A percentile compares a stretch with the other conserved stretches of the same genome.
Conservation (phyloP, 2,329 filamentous ascomycete genomes). For the Fusarium sp. region DNA sequence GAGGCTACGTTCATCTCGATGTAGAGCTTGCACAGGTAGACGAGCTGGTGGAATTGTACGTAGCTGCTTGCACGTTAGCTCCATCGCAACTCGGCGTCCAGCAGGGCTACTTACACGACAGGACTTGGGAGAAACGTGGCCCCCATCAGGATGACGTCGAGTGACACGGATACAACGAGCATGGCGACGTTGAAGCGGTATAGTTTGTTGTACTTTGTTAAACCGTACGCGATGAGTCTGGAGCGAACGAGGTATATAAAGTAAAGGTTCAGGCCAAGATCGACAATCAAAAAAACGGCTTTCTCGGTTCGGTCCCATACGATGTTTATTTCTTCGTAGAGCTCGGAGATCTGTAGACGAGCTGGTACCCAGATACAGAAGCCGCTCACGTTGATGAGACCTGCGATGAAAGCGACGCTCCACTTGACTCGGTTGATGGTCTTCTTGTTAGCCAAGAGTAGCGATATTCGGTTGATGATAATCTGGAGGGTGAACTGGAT, state of each 20-base stretch:
- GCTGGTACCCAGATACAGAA: constrained; percentile 34
- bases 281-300: constrained; percentile 23
- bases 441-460: constrained; percentile 18
- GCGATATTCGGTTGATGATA: constrained; percentile 33
- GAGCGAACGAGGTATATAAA: constrained; percentile 32
- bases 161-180: constrained; percentile 21
- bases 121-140: constrained; percentile 28
- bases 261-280: constrained; percentile 28
- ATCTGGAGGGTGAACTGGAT: constrained; percentile 33
- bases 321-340: constrained; percentile 30
- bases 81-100: neutral
- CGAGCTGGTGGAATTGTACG: constrained; percentile 31
- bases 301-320: constrained; percentile 36
- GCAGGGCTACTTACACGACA: constrained; percentile 14
- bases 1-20: constrained; percentile 30
- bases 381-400: constrained; percentile 27
- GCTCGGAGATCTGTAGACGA: constrained; percentile 17
- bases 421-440: constrained; percentile 25
- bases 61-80: constrained; percentile 16
- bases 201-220: constrained; percentile 25
- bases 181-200: constrained; percentile 29
- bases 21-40: constrained; percentile 30
- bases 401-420: constrained; percentile 16
- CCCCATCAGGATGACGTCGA: constrained; percentile 31
- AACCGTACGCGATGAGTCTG: constrained; percentile 14